phyloP scores from a whole-genome alignment of 495 filamentous ascomycete genomes.

The Gamarada debralockiae region DNA sequence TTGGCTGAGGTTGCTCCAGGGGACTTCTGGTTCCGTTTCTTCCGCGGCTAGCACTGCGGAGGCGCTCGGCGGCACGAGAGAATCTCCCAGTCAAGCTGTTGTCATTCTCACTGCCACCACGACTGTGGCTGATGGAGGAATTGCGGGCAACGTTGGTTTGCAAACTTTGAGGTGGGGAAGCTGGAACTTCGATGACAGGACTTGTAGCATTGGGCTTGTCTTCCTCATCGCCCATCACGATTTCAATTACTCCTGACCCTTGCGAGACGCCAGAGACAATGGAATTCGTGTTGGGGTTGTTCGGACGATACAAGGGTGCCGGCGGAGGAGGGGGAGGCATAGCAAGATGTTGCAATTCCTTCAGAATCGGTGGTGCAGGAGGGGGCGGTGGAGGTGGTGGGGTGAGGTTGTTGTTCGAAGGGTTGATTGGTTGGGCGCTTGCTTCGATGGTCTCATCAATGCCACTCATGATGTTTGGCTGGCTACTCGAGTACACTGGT shows the following conservation, averaged over 20 bases:
- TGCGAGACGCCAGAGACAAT: slow-evolving; percentile 33
- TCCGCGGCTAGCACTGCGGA: slow-evolving; percentile 64
- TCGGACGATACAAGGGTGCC: slow-evolving; percentile 57
- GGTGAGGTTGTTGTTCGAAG: slow-evolving; percentile 38
- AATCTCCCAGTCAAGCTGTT: slow-evolving; percentile 59
- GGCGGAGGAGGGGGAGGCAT: slow-evolving; percentile 63
- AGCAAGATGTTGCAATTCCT: slow-evolving; percentile 82
- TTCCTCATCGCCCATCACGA: slow-evolving; percentile 66
- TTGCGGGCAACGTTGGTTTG: slow-evolving; percentile 6
- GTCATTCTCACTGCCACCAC: slow-evolving; percentile 64
- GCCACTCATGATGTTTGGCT: slow-evolving; percentile 34
- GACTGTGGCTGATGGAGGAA: slow-evolving; percentile 54
- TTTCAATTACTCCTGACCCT: slow-evolving; percentile 60
- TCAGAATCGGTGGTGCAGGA: slow-evolving; percentile 59
- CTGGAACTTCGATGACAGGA: slow-evolving; percentile 21
- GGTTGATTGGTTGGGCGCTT: slow-evolving; percentile 25
- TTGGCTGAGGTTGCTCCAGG: slow-evolving; percentile 22
- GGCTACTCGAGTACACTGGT: slow-evolving; percentile 13
- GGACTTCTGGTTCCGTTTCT: slow-evolving; percentile 28
- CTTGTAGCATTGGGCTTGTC: slow-evolving; percentile 19
- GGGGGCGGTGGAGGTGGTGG: slow-evolving; percentile 47
- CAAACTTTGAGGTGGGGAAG: slow-evolving; percentile 6
- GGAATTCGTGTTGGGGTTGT: slow-evolving; percentile 47
- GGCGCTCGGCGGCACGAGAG: slow-evolving; percentile 61
- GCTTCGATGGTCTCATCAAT: slow-evolving; percentile 65